Evolutionary conservation across 441 rosid genomes (phyloP), one percentile per base, ranked within the genome.

Genomic region (Adansonia grandidieri): DNA sequence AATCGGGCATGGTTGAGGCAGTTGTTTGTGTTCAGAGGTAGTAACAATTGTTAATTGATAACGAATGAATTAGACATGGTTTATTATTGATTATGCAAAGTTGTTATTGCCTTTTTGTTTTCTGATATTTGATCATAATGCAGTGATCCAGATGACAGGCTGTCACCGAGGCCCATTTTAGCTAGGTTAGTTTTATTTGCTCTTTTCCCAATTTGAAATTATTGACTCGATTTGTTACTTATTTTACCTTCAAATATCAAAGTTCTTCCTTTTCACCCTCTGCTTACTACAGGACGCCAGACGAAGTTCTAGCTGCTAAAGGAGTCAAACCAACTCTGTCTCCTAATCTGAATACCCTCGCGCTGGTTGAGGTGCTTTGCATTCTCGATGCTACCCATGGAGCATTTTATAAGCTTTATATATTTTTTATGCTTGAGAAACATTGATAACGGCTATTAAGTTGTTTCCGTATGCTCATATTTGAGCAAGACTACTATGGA

Each of bases 1-100:
- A 89, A 86, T 72, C 96, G 20, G 92, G 87, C 78, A 86, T 92
- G 91, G 98, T 95, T 73, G 98, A 95, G 77, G 98, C 98, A 76
- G 98, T 93, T 77, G 82, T 95, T 74, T 95, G 98, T 88, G 98
- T 95, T 58, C 98, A 95, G 85, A 95, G 98, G 98, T 94, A 85
- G 70, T 69, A 24, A 68, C 44, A 66, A 17, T 68, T 37, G 78
- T 9, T 70, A 74, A 24, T 64, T 53, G 40, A 67, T 56, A 37
- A 9, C 32, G 64, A 45, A 19, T 61, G 47, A 11, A 48, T 3
- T 64, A 6, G 8, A 60, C 47, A 24, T 57, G 70, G 48, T 19
- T 76, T 53, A n/a, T 45, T 3, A 62, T 24, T 61, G 53, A 68
- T 2, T 47, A 62, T 44, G 65, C 44, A 63, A 42, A 42, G 37